Base-by-base conservation (phyloP, 805 yeast genomes). In the Metschnikowia koreensis region DNA sequence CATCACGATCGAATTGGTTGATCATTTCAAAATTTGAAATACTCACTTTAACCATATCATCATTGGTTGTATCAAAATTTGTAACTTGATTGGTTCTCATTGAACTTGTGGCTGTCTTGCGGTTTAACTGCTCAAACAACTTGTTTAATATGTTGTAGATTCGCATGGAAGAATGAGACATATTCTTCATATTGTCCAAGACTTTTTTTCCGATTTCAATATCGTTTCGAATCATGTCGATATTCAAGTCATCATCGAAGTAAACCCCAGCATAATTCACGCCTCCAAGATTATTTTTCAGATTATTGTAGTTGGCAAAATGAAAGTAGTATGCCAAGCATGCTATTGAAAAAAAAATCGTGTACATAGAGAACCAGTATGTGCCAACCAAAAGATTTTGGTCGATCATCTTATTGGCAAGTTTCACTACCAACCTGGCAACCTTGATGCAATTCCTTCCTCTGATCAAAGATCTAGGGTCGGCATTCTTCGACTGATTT, bases 311-410 rank as follows among this genome's bases (percentile, higher is more conserved):
- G 50, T 68, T 67, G 10, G 77, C 77, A 64, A 70, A 74, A 66
- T 88, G 93, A 51, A 82, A 86, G 64, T 90, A 89, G 62, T 86
- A 89, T 15, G 89, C 87, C 60, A 90, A 74, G 62, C 96, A 87
- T 0, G 96, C 96, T 53, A 90, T 90, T 2, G 96, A 84, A 69
- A 89, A 89, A 66, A 90, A 91, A 6, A 91, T 86, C 0, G 97
- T 89, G 66, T 91, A 91, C 63, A 88, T 87, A 7, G 94, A 84
- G 64, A 89, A 91, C 96, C 97, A 90, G 64, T 91, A 92, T 1
- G 94, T 87, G 0, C 96, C 96, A 57, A 84, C 81, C 38, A 91
- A 71, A 66, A 89, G 75, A 52, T 84, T 77, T 55, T 83, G 81
- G 57, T 81, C 79, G 55, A 87, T 83, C 90, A 91, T 82, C 62